Evolutionary conservation across 1,284 basidiomycete genomes (phyloP), one percentile per base, ranked within the genome.

Genomic region (Gomphus sp.): DNA sequence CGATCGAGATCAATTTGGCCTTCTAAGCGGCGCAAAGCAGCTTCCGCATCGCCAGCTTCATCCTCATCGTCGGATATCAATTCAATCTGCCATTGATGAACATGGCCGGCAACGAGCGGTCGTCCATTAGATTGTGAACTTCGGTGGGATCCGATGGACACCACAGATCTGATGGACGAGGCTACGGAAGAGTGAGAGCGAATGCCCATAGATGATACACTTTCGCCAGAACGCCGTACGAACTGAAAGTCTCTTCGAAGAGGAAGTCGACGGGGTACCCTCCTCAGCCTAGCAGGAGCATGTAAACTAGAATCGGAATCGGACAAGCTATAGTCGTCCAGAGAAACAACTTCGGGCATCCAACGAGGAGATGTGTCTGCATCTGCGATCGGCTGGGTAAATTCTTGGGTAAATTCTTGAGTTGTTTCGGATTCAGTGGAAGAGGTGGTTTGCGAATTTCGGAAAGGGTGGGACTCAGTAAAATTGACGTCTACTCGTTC

Each of bases 171-270:
- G 25, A 52, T n/a, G 55, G 74, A 79, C 50, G 62, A 64, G 12
- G 74, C 72, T 54, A 74, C 67, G 4, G 84, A 87, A 52, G 80
- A 79, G 48, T 80, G 79, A 9, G 82, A 81, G 16, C 77, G 74
- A 48, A 87, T 80, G 12, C 85, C 85, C 80, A 91, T 81, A 47
- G 88, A 91, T 4, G 87, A 89, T 12, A 89, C 85, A 54, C 79
- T 85, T 61, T 87, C 85, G 18, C 71, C 70, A 12, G 87, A 84
- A 34, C 81, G 73, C 10, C 81, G 76, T 22, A 89, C 79, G 65
- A 90, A 89, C 68, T 90, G 86, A 62, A 91, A 88, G 61, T 89
- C 87, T 18, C 85, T 80, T 3, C 87, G 80, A 44, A 82, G 76
- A 0, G 88, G 87, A 41, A 90, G 72, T 61, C 81, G 81, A 33